phyloP scores from a whole-genome alignment of 352 stramenopile genomes.

The Globisporangium echinulatum region DNA sequence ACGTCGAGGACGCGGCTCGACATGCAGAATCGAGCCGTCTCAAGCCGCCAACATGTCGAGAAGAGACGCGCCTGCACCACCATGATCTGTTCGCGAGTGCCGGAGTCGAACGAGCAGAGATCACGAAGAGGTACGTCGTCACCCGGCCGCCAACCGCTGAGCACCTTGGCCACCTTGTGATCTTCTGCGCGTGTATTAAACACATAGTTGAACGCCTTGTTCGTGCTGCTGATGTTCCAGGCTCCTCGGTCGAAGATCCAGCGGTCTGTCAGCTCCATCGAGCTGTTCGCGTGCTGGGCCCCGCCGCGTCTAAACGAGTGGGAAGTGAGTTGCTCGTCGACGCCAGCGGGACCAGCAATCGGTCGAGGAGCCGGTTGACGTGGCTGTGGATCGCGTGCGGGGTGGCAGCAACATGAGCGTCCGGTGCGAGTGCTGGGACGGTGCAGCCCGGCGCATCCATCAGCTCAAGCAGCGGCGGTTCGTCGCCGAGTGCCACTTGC shows the following conservation, averaged over 20 bases:
- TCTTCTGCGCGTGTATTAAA: constrained; percentile 6
- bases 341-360: neutral
- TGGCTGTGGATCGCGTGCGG: constrained; percentile 12
- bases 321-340: constrained; percentile 11
- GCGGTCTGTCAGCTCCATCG: neutral
- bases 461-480: neutral
- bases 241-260: constrained; percentile 2
- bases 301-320: constrained; percentile 18
- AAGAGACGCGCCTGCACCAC: neutral
- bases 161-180: constrained; percentile 2
- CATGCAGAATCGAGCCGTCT: neutral
- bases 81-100: neutral
- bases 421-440: neutral
- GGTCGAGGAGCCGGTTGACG: constrained; percentile 17
- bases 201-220: constrained; percentile 10
- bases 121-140: neutral
- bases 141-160: neutral
- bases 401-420: neutral
- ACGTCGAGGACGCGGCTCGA: constrained; percentile 1
- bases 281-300: neutral
- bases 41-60: neutral
- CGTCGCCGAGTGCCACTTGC: neutral
- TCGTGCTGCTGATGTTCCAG: constrained; percentile 5
- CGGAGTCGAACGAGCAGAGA: neutral
- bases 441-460: neutral